These are phyloP conservation scores for Diaporthe sp. DNA, from an alignment of 2,329 filamentous ascomycete species.

Conservation along the genomic window DNA sequence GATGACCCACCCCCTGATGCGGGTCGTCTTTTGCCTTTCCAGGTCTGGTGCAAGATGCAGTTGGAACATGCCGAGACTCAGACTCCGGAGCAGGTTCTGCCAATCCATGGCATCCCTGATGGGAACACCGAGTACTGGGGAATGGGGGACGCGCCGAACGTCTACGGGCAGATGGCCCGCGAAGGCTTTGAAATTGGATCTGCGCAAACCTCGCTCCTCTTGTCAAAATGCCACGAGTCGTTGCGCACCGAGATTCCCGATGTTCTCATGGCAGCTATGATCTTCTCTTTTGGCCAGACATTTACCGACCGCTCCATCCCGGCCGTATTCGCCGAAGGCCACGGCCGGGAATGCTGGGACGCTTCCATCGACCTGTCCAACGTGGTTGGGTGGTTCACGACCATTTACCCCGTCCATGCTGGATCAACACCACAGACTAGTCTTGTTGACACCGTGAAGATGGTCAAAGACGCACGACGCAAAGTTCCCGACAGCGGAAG, in stretches of 20 bases:
- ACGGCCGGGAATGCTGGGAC: conserved; percentile 56
- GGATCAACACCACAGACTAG: neutral
- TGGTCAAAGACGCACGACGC: conserved; percentile 9
- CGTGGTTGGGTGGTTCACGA: conserved; percentile 70
- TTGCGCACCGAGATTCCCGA: conserved; percentile 49
- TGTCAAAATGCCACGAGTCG: conserved; percentile 41
- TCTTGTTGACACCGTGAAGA: conserved; percentile 37
- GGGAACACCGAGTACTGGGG: neutral
- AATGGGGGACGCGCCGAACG: neutral
- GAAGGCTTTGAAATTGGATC: neutral
- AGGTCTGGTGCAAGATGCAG: neutral
- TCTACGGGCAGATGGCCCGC: conserved; percentile 14
- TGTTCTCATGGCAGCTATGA: conserved; percentile 46
- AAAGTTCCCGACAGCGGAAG: neutral
- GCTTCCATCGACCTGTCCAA: conserved; percentile 60
- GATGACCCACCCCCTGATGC: neutral
- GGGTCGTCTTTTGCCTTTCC: neutral
- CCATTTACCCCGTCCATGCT: conserved; percentile 61
- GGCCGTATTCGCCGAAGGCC: conserved; percentile 50
- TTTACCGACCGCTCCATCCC: conserved; percentile 48
- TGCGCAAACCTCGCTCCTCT: conserved; percentile 35
- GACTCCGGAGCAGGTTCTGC: neutral
- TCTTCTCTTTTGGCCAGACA: conserved; percentile 45
- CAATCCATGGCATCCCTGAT: neutral
- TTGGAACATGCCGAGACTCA: neutral